Conservation (phyloP, 1,284 basidiomycete genomes). For the Apiotrichum sp. region DNA sequence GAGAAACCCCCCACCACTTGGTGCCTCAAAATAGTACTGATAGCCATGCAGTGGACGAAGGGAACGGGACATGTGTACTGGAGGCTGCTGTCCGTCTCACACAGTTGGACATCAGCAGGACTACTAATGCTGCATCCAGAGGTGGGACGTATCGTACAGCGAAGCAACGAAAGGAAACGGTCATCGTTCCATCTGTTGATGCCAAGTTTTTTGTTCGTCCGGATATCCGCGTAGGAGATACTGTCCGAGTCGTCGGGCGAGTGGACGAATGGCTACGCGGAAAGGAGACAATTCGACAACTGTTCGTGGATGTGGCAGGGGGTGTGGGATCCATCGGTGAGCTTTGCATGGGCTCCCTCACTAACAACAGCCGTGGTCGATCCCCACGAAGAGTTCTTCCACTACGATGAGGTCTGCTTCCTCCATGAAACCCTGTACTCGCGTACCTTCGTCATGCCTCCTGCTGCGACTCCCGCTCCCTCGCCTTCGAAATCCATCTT, state of each 20-base stretch:
- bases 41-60: constrained; percentile 35
- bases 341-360: not conserved
- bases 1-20: constrained; percentile 1
- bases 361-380: constrained; percentile 31
- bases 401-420: constrained; percentile 17
- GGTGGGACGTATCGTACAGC: not conserved
- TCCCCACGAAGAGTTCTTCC: constrained; percentile 30
- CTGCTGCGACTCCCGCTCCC: not conserved
- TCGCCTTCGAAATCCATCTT: not conserved
- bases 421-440: constrained; percentile 32
- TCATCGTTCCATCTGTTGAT: too few relatives aligned
- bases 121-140: not conserved
- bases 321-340: constrained; percentile 31
- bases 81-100: constrained; percentile 23
- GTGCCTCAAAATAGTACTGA: not conserved
- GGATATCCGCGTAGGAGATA: constrained; percentile 40
- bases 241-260: constrained; percentile 30
- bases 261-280: constrained; percentile 33
- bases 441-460: constrained; percentile 27
- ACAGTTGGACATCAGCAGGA: not conserved
- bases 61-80: constrained; percentile 30
- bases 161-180: constrained; percentile 12
- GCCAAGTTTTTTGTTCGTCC: constrained; percentile 15
- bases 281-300: constrained; percentile 28
- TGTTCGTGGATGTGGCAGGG: constrained; percentile 30